Base-by-base conservation (phyloP, 2,329 filamentous ascomycete genomes). In the Clonostachys solani region DNA sequence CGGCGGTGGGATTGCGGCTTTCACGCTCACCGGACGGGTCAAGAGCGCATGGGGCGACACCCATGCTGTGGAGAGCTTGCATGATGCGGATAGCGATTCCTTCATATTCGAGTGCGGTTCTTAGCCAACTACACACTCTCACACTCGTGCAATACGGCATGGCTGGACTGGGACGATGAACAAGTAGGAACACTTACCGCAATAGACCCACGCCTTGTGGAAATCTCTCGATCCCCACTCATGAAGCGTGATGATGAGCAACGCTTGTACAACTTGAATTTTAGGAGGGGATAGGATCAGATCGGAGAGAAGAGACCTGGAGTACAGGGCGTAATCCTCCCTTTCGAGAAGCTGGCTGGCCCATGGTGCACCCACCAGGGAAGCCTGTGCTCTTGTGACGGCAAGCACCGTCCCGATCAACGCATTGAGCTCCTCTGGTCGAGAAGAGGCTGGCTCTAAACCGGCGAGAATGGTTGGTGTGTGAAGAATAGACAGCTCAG, bases 141-240 rank as follows among this genome's bases (percentile, higher is more conserved):
- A 29, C 19, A 23, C 19, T 7, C 4, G 19, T 23, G 19, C 5
- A 23, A 6, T 6, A 10, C 9, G 23, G 23, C 23, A 29, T 29
- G 8, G 23, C 23, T 29, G 23, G 8, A 10, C 23, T 29, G 6
- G 9, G 23, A 10, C 9, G 23, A 29, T 29, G 23, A 12, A 38
- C 2, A n/a, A 9, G 7, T 5, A 18, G 23, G 23, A 7, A 7
- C 5, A 37, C 52, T 47, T 37, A 61, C 61, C 67, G 35, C 61
- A 68, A 36, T 69, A 65, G 49, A 72, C 66, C 69, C 69, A 73
- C 1, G 69, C 69, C 37, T 65, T 68, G 44, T 72, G 67, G 13
- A 68, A 68, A 23, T 70, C 61, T 8, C 69, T 58, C 1, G 61
- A 60, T 0, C 69, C 69, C 68, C 70, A 73, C 56, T 72, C 69